A percentile compares a stretch with the other conserved stretches of the same genome.
phyloP scores from a whole-genome alignment of 345 rosid genomes.

The Gossypium sturtianum region DNA sequence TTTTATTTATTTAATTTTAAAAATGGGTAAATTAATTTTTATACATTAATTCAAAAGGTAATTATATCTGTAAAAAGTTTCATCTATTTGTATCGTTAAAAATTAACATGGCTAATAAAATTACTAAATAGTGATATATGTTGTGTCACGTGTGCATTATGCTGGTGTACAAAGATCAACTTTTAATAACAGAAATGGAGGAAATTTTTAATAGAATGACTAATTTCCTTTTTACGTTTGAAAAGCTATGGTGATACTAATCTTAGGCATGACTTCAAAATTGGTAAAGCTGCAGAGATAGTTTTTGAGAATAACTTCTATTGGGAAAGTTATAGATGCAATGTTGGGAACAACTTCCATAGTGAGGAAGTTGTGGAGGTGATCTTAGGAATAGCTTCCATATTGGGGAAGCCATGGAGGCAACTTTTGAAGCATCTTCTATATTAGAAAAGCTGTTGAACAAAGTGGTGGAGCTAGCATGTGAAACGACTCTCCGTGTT shows the following conservation, averaged over 20 bases:
- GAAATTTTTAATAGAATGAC: no score
- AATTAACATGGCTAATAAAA: no score
- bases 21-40: no score
- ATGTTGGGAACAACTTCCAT: not conserved
- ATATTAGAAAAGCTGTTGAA: not conserved
- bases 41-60: no score
- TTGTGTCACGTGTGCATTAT: no score
- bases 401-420: not conserved
- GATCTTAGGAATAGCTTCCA: not conserved
- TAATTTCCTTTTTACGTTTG: accelerated
- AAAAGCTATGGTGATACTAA: no score
- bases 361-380: not conserved
- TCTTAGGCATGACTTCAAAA: no score
- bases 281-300: no score
- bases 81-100: no score
- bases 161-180: accelerated
- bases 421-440: not conserved
- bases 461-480: not conserved
- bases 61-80: no score
- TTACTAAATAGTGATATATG: accelerated
- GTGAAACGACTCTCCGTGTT: not conserved
- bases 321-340: not conserved
- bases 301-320: not conserved
- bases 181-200: no score
- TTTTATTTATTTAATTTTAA: no score